phyloP scores from a whole-genome alignment of 2,329 filamentous ascomycete species.

The Ceratocystis harringtonii region DNA sequence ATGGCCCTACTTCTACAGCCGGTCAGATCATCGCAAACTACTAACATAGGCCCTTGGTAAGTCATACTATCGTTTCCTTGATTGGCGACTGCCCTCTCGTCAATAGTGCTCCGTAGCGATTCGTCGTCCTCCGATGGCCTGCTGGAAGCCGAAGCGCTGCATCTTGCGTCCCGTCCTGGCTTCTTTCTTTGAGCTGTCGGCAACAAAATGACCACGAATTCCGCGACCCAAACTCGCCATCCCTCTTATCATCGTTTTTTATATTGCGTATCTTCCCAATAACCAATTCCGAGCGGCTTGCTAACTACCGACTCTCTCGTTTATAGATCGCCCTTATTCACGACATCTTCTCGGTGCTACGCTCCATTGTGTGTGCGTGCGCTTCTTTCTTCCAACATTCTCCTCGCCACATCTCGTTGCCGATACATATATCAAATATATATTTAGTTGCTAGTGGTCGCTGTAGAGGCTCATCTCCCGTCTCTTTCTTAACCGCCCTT shows the following conservation, averaged over 20 bases:
- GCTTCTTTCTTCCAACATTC: neutral
- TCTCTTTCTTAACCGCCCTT: neutral
- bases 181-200: neutral
- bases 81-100: neutral
- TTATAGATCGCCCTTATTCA: neutral
- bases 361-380: neutral
- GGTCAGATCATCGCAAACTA: slow-evolving; percentile 12
- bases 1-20: slow-evolving; percentile 3
- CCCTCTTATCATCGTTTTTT: neutral
- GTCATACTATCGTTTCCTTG: neutral
- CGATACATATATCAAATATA: slow-evolving; percentile 9
- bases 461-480: neutral
- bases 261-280: neutral
- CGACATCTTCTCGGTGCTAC: neutral
- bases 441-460: neutral
- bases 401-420: neutral
- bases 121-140: neutral
- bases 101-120: slow-evolving; percentile 2
- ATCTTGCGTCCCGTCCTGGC: neutral
- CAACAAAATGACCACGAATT: neutral
- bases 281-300: neutral
- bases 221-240: neutral
- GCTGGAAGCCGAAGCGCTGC: slow-evolving; percentile 2
- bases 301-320: neutral
- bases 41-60: slow-evolving; percentile 7